Conservation (phyloP, 2,329 filamentous ascomycete genomes). For the Hypoxylon sp. region DNA sequence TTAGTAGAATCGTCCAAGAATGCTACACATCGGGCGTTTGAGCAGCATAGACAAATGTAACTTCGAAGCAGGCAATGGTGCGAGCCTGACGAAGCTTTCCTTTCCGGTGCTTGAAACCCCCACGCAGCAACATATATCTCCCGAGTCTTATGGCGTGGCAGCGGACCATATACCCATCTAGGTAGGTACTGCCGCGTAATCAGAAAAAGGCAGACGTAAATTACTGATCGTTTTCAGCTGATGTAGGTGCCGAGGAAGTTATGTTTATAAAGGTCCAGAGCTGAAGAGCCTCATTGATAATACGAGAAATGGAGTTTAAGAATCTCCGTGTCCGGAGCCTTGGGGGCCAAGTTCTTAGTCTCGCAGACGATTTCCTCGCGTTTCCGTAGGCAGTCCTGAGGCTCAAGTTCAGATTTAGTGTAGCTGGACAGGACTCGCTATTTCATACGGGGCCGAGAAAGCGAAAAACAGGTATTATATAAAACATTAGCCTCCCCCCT, state of each 20-base stretch:
- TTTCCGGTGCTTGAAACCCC: neutral
- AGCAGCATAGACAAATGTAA: neutral
- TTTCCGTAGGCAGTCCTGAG: constrained; percentile 2
- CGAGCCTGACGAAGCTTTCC: neutral
- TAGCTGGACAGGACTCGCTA: neutral
- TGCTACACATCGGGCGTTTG: constrained; percentile 1
- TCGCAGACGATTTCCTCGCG: neutral
- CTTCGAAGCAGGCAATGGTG: neutral
- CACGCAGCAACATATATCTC: neutral
- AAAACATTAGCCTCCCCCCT: neutral
- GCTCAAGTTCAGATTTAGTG: neutral
- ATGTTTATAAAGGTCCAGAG: neutral
- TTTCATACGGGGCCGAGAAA: neutral
- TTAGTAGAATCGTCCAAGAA: neutral
- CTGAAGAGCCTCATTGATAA: neutral
- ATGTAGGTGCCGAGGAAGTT: neutral
- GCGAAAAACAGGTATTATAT: neutral
- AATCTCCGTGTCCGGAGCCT: neutral
- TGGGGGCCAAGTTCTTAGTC: neutral
- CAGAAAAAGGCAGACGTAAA: neutral
- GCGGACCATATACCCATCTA: neutral
- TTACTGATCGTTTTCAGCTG: neutral
- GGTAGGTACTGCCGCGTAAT: neutral
- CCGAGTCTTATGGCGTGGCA: neutral
- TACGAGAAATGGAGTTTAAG: neutral